phyloP scores from a whole-genome alignment of 345 rosid genomes.

The Isatis tinctoria region DNA sequence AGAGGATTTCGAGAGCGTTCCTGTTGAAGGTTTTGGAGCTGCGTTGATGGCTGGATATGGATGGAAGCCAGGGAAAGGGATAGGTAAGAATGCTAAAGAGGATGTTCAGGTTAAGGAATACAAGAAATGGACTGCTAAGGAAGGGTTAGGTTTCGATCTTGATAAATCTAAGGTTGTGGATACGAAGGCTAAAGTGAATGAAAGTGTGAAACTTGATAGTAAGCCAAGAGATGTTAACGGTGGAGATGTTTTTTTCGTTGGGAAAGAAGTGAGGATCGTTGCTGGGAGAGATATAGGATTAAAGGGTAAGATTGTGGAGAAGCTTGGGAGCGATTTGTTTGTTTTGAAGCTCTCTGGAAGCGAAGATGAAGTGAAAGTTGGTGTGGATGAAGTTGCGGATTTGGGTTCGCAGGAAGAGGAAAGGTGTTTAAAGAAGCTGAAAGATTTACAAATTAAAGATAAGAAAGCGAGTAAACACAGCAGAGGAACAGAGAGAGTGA shows the following conservation, averaged over 20 bases:
- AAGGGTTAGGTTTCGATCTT: constrained; percentile 52
- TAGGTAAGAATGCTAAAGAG: constrained; percentile 72
- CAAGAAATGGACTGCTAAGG: constrained; percentile 45
- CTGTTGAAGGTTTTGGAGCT: constrained; percentile 70
- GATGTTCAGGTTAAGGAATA: constrained; percentile 62
- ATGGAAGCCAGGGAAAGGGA: constrained; percentile 74
- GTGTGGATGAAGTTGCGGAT: constrained; percentile 48
- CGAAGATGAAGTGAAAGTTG: constrained; percentile 43
- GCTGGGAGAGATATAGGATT: constrained; percentile 47
- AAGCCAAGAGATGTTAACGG: constrained; percentile 2
- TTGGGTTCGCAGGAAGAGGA: constrained; percentile 73
- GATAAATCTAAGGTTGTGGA: constrained; percentile 15
- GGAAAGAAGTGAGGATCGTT: constrained; percentile 61
- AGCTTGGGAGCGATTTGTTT: constrained; percentile 20
- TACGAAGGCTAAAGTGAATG: constrained; percentile 11
- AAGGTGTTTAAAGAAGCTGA: constrained; percentile 49
- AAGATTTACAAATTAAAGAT: constrained; percentile 22
- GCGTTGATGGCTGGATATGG: constrained; percentile 80
- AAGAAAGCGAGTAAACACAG: constrained; percentile 24
- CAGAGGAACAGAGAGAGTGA: constrained; percentile 27
- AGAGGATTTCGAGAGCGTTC: constrained; percentile 56
- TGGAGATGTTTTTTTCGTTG: constrained; percentile 39
- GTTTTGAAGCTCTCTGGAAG: constrained; percentile 43
- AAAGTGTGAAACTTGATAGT: neutral
- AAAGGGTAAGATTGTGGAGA: constrained; percentile 54